phyloP scores from a whole-genome alignment of 2,329 filamentous ascomycete species.

The Myriosclerotinia duriaeana region DNA sequence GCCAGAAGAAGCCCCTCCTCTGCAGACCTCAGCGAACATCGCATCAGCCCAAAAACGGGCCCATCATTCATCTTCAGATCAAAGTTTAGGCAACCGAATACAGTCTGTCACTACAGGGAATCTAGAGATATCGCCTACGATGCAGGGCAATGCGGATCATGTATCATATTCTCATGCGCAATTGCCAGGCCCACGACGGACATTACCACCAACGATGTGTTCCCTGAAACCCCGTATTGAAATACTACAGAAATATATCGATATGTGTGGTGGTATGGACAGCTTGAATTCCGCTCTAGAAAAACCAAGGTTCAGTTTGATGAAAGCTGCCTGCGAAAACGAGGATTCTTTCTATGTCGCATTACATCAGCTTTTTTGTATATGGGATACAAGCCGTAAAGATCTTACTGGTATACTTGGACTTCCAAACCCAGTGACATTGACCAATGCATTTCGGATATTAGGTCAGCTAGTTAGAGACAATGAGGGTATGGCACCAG shows the following conservation, averaged over 20 bases:
- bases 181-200: slow-evolving; percentile 27
- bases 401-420: slow-evolving; percentile 42
- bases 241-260: slow-evolving; percentile 36
- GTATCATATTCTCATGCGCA: slow-evolving; percentile 20
- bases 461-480: slow-evolving; percentile 48
- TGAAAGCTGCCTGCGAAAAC: slow-evolving; percentile 55
- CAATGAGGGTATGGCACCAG: slow-evolving; percentile 46
- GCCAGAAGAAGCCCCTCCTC: not conserved
- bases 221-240: slow-evolving; percentile 31
- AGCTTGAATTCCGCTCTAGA: slow-evolving; percentile 44
- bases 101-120: not conserved
- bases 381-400: slow-evolving; percentile 45
- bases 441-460: slow-evolving; percentile 40
- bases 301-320: slow-evolving; percentile 51
- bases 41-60: not conserved
- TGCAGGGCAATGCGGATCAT: not conserved
- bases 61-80: slow-evolving; percentile 3
- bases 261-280: slow-evolving; percentile 29
- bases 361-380: slow-evolving; percentile 65
- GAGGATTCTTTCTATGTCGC: slow-evolving; percentile 64
- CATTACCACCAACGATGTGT: slow-evolving; percentile 28
- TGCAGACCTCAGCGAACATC: slow-evolving; percentile 6
- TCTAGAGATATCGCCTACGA: not conserved
- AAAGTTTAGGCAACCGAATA: not conserved
- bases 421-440: slow-evolving; percentile 31